Evolutionary conservation across 192 early-diverging fungal genomes (phyloP).

Genomic region (Coemansia sp.): DNA sequence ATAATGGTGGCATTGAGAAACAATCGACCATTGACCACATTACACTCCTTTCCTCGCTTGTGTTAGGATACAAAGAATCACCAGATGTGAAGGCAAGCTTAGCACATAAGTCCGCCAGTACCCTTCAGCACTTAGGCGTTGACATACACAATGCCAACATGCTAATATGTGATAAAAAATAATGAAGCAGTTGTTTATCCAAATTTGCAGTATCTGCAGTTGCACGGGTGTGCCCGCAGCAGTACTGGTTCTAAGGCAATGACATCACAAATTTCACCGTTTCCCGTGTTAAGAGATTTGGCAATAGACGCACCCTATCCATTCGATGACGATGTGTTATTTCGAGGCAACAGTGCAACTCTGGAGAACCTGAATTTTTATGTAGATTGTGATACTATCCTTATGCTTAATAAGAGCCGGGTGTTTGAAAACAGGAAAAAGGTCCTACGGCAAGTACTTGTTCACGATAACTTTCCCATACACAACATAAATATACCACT

Average conservation of each 20-base stretch:
- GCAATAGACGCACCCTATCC: not conserved
- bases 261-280: not conserved
- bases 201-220: constrained; percentile 1
- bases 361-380: constrained; percentile 5
- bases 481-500: not conserved
- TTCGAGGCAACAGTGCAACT: constrained; percentile 11
- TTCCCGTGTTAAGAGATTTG: not conserved
- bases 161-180: not conserved
- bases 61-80: not conserved
- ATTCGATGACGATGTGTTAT: constrained; percentile 13
- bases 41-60: not conserved
- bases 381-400: not conserved
- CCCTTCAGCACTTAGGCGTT: not conserved
- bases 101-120: not conserved
- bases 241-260: not conserved
- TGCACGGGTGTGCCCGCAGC: not conserved
- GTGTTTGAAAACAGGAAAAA: not conserved
- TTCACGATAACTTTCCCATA: no score
- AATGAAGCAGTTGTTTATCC: not conserved
- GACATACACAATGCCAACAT: not conserved
- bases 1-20: not conserved
- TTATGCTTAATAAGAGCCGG: not conserved
- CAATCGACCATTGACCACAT: not conserved
- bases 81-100: not conserved
- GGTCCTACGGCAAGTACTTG: not conserved